These are phyloP conservation scores for Eutypa lata DNA, from an alignment of 2,329 filamentous ascomycete species.

Conservation along the genomic window DNA sequence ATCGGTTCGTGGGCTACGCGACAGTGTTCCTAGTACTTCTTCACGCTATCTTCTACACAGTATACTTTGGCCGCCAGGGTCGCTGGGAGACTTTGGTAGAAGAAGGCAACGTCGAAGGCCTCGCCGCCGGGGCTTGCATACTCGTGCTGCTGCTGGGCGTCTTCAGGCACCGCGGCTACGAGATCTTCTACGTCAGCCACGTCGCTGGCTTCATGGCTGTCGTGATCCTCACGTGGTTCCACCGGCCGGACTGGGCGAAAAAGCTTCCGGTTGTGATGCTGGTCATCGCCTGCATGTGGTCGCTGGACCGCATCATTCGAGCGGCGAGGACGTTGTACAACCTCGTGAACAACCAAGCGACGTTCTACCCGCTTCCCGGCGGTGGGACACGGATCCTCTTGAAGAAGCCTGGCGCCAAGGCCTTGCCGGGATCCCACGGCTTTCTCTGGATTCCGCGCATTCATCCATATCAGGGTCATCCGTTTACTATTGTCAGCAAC, in stretches of 20 bases:
- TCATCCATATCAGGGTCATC: neutral
- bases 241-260: neutral
- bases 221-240: neutral
- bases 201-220: neutral
- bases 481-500: neutral
- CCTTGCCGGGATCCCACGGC: neutral
- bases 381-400: neutral
- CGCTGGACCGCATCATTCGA: neutral
- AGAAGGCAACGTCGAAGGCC: neutral
- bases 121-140: neutral
- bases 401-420: neutral
- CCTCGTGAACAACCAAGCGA: neutral
- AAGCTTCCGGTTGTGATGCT: neutral
- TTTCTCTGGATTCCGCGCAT: neutral
- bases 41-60: neutral
- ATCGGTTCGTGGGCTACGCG: neutral
- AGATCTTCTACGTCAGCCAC: neutral
- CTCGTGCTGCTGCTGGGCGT: neutral
- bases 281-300: neutral
- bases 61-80: neutral
- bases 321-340: neutral
- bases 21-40: neutral
- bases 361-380: neutral
- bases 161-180: neutral
- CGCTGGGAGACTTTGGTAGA: neutral